Conservation (phyloP, 176 grass and related monocot genomes). For the Panicum miliaceum region DNA sequence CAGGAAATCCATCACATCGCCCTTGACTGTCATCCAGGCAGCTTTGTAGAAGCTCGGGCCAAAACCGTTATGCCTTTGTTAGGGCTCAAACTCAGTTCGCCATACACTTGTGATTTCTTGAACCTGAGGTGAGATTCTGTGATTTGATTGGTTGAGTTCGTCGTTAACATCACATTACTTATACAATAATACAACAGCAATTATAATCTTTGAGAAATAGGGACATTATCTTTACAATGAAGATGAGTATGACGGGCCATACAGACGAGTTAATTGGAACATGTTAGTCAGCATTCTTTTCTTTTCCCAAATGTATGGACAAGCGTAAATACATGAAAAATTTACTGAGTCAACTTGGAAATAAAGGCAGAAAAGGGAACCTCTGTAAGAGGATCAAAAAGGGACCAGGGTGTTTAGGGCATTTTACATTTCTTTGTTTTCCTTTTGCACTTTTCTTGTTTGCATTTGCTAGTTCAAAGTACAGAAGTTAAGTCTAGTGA, state of each 20-base stretch:
- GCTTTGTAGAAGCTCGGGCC: too few species aligned
- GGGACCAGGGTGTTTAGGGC: background rate
- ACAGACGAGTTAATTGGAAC: background rate
- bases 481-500: background rate
- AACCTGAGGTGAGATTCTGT: background rate
- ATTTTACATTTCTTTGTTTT: slow-evolving; percentile 1
- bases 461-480: background rate
- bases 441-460: background rate
- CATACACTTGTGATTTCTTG: background rate
- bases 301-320: background rate
- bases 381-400: background rate
- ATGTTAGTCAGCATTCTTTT: background rate
- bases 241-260: background rate
- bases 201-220: background rate
- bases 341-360: background rate
- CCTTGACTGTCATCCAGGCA: too few species aligned
- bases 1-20: too few species aligned
- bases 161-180: background rate
- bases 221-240: slow-evolving; percentile 9
- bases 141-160: background rate
- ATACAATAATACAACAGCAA: background rate
- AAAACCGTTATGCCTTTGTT: background rate
- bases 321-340: slow-evolving; percentile 12
- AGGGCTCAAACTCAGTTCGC: background rate
- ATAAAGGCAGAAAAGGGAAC: background rate